Evolutionary conservation across 768 basidiomycete species (phyloP), one percentile per base, ranked within the genome.

Genomic region (Phanerochaete sordida): DNA sequence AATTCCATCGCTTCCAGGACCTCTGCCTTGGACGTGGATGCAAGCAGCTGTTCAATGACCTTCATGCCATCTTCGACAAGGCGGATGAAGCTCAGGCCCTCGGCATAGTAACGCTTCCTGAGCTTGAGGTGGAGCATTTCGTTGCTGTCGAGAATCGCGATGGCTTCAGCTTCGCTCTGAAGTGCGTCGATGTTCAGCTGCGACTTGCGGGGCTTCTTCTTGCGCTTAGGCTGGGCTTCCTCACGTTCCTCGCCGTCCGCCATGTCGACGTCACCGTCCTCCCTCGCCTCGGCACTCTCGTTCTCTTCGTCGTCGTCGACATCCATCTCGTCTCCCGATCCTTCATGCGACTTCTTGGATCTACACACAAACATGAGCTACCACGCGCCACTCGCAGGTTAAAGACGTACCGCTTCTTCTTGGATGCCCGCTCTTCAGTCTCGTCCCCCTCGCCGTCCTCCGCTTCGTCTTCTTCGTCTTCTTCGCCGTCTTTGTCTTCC

Each of bases 1-100:
- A 96, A 98, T 28, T 96, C 90, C 74, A 94, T 93, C 9, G 87
- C 79, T 69, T 93, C 92, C 56, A 92, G 75, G 0, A 92, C 91
- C 67, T 94, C 91, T 1, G 87, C 77, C 70, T 93, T 93, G 75
- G 83, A 89, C 56, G 82, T 98, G 51, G 91, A 93, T 1, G 93
- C 94, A 27, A 98, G 80, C 5, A 99, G 72, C 65, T 90, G 83
- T 54, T 82, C 83, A 47, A 97, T 80, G 1, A 79, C 81, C 4
- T 87, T 85, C 79, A 92, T 86, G 2, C 90, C 86, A 16, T 73
- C 70, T 67, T 88, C 86, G 39, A 90, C 73, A 62, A 81, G 77
- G 45, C 79, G 79, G 67, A 98, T 95, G 71, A 98, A 98, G 58
- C 73, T 78, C 43, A 98, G 76, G 2, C 88, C 93, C 69, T 98